phyloP scores from a whole-genome alignment of 1,139 yeast species.

The Citeromyces hawaiiensis region DNA sequence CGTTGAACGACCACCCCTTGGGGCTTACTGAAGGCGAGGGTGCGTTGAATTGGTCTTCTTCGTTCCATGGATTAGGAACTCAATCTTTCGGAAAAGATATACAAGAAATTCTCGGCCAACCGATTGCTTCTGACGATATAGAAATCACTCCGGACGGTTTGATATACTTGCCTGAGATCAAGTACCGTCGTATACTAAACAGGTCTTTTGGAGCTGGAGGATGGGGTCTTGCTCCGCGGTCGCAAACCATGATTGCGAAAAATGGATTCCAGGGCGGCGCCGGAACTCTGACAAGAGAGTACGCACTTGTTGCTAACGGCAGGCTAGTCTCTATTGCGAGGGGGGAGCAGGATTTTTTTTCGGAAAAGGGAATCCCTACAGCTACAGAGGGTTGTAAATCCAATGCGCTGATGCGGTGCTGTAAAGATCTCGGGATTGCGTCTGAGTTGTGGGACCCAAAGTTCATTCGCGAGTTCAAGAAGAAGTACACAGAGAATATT shows the following conservation, averaged over 20 bases:
- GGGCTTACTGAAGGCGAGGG: not conserved
- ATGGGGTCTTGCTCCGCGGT: conserved; percentile 95
- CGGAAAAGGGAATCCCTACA: conserved; percentile 79
- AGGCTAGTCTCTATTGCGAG: conserved; percentile 84
- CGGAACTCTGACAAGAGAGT: conserved; percentile 63
- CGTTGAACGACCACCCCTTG: conserved; percentile 5
- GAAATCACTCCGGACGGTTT: conserved; percentile 96
- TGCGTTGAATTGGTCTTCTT: conserved; percentile 52
- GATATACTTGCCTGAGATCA: conserved; percentile 84
- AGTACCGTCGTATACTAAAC: conserved; percentile 79
- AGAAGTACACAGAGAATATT: conserved; percentile 63
- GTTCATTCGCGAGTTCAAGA: conserved; percentile 72
- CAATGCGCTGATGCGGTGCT: conserved; percentile 94
- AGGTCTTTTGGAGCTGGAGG: conserved; percentile 97
- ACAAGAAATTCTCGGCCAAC: conserved; percentile 44
- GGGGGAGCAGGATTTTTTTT: conserved; percentile 91
- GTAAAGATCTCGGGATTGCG: conserved; percentile 94
- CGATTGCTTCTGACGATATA: conserved; percentile 54
- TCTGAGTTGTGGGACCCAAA: conserved; percentile 96
- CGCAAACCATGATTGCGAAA: conserved; percentile 64
- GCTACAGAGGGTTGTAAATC: conserved; percentile 97
- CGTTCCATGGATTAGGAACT: conserved; percentile 74
- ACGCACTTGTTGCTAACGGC: conserved; percentile 79
- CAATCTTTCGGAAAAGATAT: conserved; percentile 55
- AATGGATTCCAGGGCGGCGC: conserved; percentile 29